These are phyloP conservation scores for Polyplosphaeria fusca DNA, from an alignment of 495 filamentous ascomycete genomes.

Conservation along the genomic window DNA sequence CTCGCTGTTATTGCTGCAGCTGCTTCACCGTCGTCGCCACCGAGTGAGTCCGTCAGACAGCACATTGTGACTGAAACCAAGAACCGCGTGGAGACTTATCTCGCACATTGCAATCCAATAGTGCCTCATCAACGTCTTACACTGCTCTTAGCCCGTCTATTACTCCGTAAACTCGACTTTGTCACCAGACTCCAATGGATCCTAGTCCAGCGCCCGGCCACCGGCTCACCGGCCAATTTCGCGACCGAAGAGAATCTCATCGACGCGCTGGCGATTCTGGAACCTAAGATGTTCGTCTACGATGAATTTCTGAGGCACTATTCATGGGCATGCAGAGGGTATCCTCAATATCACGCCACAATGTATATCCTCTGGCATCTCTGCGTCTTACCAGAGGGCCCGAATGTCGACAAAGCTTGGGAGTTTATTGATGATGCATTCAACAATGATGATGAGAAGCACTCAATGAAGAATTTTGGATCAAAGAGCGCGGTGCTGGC, in stretches of 20 bases:
- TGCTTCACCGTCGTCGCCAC: neutral
- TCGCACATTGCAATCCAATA: neutral
- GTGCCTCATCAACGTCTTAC: neutral
- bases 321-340: neutral
- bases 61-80: neutral
- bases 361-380: constrained; percentile 8
- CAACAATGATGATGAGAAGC: neutral
- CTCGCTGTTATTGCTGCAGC: neutral
- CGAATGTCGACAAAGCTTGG: neutral
- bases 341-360: constrained; percentile 1
- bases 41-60: neutral
- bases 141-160: neutral
- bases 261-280: neutral
- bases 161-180: constrained; percentile 4
- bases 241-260: neutral
- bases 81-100: neutral
- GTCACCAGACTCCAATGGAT: neutral
- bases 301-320: neutral
- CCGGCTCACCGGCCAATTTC: neutral
- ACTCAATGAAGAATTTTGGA: neutral
- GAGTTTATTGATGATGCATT: neutral
- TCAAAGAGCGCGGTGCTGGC: neutral
- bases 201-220: neutral
- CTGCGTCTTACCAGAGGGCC: neutral
- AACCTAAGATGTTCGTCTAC: neutral